A percentile compares a stretch with the other conserved stretches of the same genome.
These are phyloP conservation scores for Suillus subaureus DNA, from an alignment of 768 basidiomycete genomes.

Conservation along the genomic window DNA sequence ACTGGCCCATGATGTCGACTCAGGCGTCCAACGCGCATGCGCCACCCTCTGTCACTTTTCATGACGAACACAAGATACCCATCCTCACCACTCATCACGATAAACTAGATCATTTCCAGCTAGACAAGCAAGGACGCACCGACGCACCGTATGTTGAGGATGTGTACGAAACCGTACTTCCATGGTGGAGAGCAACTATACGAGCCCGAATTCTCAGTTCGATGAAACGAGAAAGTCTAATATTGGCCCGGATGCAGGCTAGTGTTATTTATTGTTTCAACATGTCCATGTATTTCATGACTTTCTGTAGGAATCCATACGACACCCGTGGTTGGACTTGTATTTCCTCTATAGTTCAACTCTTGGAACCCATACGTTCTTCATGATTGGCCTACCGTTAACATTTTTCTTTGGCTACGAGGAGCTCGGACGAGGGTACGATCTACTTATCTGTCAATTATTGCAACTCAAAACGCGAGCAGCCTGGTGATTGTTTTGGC, in stretches of 20 bases:
- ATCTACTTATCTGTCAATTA: slow-evolving; percentile 10
- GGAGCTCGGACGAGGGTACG: slow-evolving; percentile 71
- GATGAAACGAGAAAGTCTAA: slow-evolving; percentile 59
- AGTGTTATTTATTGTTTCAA: slow-evolving; percentile 14
- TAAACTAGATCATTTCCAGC: neutral
- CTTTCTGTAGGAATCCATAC: slow-evolving; percentile 47
- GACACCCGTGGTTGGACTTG: slow-evolving; percentile 67
- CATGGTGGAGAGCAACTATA: slow-evolving; percentile 65
- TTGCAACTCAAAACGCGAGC: slow-evolving; percentile 15
- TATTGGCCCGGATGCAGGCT: slow-evolving; percentile 73
- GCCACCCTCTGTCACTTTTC: neutral
- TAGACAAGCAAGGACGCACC: neutral
- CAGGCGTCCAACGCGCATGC: neutral
- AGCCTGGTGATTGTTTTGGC: slow-evolving; percentile 74
- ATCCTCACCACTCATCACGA: neutral
- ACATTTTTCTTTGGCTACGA: slow-evolving; percentile 88
- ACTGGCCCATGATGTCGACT: neutral
- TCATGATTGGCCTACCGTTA: slow-evolving; percentile 85
- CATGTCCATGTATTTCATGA: slow-evolving; percentile 12
- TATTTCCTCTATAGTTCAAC: slow-evolving; percentile 86
- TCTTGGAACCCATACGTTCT: slow-evolving; percentile 87
- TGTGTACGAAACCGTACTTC: slow-evolving; percentile 65
- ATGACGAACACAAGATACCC: neutral
- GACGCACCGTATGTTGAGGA: slow-evolving; percentile 32
- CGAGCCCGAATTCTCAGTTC: slow-evolving; percentile 53